Conservation (phyloP, 139 green algal genomes). For the Eudorina sp. region DNA sequence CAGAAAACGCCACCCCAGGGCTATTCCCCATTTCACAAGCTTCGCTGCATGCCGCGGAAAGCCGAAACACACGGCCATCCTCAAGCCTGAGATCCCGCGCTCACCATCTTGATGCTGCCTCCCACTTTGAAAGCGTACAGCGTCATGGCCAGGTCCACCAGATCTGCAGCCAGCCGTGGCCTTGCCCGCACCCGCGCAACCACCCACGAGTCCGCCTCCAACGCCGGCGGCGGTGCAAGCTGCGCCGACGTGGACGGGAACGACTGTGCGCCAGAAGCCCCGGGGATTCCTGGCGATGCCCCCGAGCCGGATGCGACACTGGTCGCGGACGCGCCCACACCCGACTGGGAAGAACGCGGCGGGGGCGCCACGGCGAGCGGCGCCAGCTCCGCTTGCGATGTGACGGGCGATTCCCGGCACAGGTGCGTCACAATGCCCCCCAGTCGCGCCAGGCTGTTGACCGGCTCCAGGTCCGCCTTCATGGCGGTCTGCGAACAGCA, state of each 20-base stretch:
- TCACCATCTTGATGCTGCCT: slow-evolving; percentile 28
- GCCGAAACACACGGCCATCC: no score
- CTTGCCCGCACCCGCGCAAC: neutral
- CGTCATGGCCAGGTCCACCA: slow-evolving; percentile 77
- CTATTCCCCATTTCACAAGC: no score
- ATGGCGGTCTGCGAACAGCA: neutral
- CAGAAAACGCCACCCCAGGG: no score
- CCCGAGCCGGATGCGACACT: neutral
- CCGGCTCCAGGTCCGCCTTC: slow-evolving; percentile 47
- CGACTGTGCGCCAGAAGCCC: neutral
- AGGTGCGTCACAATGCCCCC: slow-evolving; percentile 81
- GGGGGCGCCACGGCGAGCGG: slow-evolving; percentile 37
- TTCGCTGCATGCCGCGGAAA: no score
- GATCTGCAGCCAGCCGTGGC: slow-evolving; percentile 47
- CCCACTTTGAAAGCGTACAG: slow-evolving; percentile 73
- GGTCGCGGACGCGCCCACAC: no score
- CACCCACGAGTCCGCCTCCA: slow-evolving; percentile 3
- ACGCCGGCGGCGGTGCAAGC: neutral
- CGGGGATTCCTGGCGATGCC: neutral
- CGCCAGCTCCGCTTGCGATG: slow-evolving; percentile 15
- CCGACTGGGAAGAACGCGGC: neutral
- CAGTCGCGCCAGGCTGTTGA: slow-evolving; percentile 69
- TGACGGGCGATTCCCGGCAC: slow-evolving; percentile 64
- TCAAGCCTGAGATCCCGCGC: no score
- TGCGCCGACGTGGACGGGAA: neutral